phyloP scores from a whole-genome alignment of 2,329 filamentous ascomycete genomes.

The Epichloe coenophiala region DNA sequence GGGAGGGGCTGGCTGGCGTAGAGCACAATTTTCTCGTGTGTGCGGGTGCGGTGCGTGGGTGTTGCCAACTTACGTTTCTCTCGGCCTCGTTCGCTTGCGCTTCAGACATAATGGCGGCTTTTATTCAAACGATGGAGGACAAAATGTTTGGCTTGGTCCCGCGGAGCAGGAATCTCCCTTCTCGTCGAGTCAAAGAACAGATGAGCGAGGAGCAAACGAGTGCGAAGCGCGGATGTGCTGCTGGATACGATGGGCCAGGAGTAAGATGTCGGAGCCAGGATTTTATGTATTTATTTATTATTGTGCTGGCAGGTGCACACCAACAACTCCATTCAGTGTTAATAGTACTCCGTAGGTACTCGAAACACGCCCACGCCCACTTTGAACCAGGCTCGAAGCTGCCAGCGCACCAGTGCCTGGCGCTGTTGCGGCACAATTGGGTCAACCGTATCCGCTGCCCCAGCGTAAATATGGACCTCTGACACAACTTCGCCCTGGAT shows the following conservation, averaged over 20 bases:
- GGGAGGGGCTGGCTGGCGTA: conserved; percentile 1
- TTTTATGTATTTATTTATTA: conserved; percentile 4
- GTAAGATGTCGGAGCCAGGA: conserved; percentile 18
- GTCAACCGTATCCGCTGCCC: not conserved
- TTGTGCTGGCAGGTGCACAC: not conserved
- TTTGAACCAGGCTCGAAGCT: no score
- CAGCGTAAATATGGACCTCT: conserved; percentile 4
- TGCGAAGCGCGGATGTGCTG: conserved; percentile 4
- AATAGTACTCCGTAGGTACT: not conserved
- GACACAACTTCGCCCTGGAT: not conserved
- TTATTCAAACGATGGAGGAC: conserved; percentile 10
- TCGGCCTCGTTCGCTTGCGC: conserved; percentile 83
- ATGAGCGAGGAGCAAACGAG: conserved; percentile 7
- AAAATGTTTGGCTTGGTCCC: conserved; percentile 13
- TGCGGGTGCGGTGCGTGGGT: not conserved
- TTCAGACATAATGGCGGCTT: conserved; percentile 62
- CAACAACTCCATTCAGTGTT: no score
- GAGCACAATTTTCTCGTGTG: conserved; percentile 9
- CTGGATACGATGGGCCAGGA: conserved; percentile 5
- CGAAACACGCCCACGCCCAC: not conserved
- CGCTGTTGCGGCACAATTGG: no score
- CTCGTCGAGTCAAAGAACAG: conserved; percentile 5
- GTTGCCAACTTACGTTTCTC: conserved; percentile 60
- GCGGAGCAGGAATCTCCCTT: conserved; percentile 8
- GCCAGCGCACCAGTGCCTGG: no score